Base-by-base conservation (phyloP, 768 basidiomycete genomes). In the Jaapia argillacea region DNA sequence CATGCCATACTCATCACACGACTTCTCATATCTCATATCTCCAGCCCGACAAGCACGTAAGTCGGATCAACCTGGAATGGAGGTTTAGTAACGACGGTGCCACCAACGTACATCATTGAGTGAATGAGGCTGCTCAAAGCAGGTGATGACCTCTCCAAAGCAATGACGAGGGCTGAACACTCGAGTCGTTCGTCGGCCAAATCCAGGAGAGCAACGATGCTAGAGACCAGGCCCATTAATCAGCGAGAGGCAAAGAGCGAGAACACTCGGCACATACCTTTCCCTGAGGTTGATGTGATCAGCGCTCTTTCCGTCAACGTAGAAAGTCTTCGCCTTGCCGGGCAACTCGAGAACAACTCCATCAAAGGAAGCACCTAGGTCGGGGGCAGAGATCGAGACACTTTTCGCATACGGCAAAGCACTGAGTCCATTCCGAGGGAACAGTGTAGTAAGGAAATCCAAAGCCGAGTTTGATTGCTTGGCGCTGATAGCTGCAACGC, bases 61-160 rank as follows among this genome's bases (percentile, higher is more conserved):
- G 80, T 76, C 23, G 82, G 72, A 55, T 87, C 76, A 45, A 82
- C 77, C 54, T 77, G 69, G 69, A 85, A 86, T 21, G 76, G 77
- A 43, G 85, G 84, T 57, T 78, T 81, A 43, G 87, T 85, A 41
- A 93, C 80, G 42, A 93, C 82, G 40, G 73, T 76, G 44, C 86
- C 90, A 49, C 89, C 89, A 42, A 92, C 85, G 62, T 93, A 93
- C 85, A 93, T 87, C 49, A 93, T 71, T 40, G 90, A 84, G 57
- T 93, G 91, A 27, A 93, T 68, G 45, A 91, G 67, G 54, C 79
- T 76, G 51, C 81, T 75, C 43, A 92, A 70, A 43, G 72, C 74
- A 14, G 77, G 74, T 33, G 79, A 83, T 0, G 79, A 70, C 52
- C 82, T 76, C 60, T 88, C 85, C 44, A 93, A 67, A 27, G 74